phyloP scores from a whole-genome alignment of 2,329 filamentous ascomycete genomes.

The Ceratocystis variospora region DNA sequence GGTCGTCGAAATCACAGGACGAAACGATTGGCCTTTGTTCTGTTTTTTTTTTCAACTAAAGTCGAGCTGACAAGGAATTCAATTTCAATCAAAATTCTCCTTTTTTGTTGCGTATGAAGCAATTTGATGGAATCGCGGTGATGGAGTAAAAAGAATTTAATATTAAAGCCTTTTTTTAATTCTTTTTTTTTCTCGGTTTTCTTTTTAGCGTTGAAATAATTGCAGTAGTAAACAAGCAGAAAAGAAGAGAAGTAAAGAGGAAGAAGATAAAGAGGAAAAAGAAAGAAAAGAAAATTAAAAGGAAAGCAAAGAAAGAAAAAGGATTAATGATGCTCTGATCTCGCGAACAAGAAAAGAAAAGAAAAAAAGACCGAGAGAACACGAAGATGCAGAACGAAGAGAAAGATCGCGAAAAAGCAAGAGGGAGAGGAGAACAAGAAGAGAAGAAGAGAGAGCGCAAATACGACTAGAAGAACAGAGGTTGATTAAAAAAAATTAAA shows the following conservation, averaged over 20 bases:
- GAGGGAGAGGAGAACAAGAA: slow-evolving; percentile 7
- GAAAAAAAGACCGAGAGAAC: slow-evolving; percentile 2
- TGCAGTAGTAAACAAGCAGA: neutral
- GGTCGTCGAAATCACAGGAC: too few species aligned
- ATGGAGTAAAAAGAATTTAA: slow-evolving; percentile 6
- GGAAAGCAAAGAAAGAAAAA: neutral
- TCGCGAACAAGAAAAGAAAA: neutral
- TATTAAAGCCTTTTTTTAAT: neutral
- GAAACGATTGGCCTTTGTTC: too few species aligned
- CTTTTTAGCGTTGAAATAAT: slow-evolving; percentile 4
- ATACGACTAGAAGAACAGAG: neutral
- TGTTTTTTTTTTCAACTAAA: neutral
- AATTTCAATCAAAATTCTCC: neutral
- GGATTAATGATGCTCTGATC: slow-evolving; percentile 2
- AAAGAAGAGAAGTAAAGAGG: neutral
- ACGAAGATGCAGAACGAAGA: slow-evolving; percentile 1
- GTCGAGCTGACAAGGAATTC: too few species aligned
- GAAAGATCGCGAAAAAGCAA: slow-evolving; percentile 8
- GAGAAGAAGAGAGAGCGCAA: neutral
- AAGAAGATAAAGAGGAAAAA: neutral
- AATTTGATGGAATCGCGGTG: neutral
- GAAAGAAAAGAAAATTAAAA: slow-evolving; percentile 10
- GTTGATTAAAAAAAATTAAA: neutral
- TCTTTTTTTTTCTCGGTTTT: neutral
- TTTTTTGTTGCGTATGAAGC: neutral